Base-by-base conservation (phyloP, 768 basidiomycete species). In the Amanita inopinata region DNA sequence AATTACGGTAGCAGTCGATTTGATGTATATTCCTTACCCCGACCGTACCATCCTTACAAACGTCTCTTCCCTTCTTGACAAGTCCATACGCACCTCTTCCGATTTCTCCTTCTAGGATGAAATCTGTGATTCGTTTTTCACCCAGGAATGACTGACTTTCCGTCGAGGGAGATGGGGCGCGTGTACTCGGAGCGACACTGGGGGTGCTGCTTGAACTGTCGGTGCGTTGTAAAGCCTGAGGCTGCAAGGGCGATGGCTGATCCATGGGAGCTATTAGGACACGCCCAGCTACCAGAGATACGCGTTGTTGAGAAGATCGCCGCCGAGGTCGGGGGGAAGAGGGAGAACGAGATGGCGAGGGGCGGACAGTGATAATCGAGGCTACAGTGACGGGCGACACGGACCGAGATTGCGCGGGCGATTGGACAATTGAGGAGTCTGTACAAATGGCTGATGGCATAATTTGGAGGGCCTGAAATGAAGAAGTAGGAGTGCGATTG, bases 1-100 rank as follows among this genome's bases (percentile, higher is more conserved):
- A 55, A 48, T 56, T 51, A 46, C 38, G 43, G 36, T 31, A 43
- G 51, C 48, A 48, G 46, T 45, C 42, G 34, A 30, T 39, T 19
- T 33, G 39, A 51, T 51, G 47, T 31, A 27, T 38, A 38, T 43
- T 51, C 55, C 89, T 73, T 61, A 93, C 91, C 53, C 94, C 94
- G n/a, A 83, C 64, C 30, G 77, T 70, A 4, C 87, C 88, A 58
- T 88, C 81, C 5, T 69, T 53, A 27, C 69, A 72, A 50, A 82
- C 82, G 56, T 92, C 87, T 48, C 86, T 73, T 1, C 80, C 94
- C 42, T 88, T 73, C 61, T 94, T 92, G 28, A 99, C 94, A 32
- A 97, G 69, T 2, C 94, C 94, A 60, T 97, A 97, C 8, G 94
- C 94, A 7, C 93, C 94, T 44, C 89, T 74, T 10, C 94, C 94